Conservation (phyloP, 2,329 filamentous ascomycete genomes). For the Malbranchea cinnamomea region DNA sequence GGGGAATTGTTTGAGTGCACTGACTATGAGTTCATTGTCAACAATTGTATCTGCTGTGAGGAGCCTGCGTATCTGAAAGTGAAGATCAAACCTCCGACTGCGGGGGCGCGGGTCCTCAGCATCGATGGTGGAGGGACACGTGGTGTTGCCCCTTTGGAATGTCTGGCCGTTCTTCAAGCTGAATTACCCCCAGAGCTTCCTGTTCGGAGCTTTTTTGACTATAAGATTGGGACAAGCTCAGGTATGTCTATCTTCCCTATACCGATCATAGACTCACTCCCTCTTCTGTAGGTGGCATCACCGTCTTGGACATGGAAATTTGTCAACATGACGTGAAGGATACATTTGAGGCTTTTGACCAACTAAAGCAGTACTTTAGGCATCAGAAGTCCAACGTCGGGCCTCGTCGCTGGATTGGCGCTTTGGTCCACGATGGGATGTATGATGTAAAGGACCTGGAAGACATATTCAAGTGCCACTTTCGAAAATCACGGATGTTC, state of each 20-base stretch:
- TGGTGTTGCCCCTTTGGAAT: conserved; percentile 12
- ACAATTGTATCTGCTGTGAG: conserved; percentile 1
- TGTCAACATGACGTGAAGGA: conserved; percentile 2
- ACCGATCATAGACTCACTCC: background rate
- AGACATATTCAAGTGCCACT: conserved; percentile 1
- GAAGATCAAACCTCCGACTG: conserved; percentile 13
- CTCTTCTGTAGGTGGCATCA: conserved; percentile 1
- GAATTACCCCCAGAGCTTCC: conserved; percentile 5
- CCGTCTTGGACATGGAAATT: conserved; percentile 1
- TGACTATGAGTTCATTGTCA: conserved; percentile 2
- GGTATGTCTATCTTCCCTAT: conserved; percentile 1
- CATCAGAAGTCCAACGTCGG: background rate
- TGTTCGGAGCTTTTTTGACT: conserved; percentile 8
- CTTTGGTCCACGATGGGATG: background rate
- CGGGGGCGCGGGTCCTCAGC: conserved; percentile 14
- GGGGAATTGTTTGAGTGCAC: conserved; percentile 3
- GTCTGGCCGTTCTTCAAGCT: conserved; percentile 10
- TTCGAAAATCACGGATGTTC: conserved; percentile 1
- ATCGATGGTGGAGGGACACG: conserved; percentile 15
- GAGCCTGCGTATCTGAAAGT: conserved; percentile 7
- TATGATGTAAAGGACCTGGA: conserved; percentile 2
- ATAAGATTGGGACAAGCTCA: conserved; percentile 9
- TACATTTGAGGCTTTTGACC: background rate
- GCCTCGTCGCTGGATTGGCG: background rate
- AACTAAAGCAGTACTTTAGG: background rate